A percentile compares a stretch with the other conserved stretches of the same genome.
Evolutionary conservation across 768 basidiomycete genomes (phyloP).

Genomic region (Termitomyces sp.): DNA sequence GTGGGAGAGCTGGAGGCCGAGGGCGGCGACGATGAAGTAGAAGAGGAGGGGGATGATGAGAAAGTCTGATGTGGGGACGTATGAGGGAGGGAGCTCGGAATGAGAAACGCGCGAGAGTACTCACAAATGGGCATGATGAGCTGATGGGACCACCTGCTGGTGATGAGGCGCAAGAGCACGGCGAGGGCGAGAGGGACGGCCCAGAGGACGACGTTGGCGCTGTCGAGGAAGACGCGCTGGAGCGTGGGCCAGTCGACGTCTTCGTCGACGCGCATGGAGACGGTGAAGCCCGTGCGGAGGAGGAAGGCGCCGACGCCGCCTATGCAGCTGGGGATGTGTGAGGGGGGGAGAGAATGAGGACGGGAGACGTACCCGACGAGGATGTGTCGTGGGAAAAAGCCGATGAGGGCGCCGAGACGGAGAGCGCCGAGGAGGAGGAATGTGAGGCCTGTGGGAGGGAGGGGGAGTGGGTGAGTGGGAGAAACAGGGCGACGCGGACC

Average conservation of each 20-base stretch:
- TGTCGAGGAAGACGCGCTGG: constrained; percentile 59
- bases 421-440: constrained; percentile 87
- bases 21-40: constrained; percentile 70
- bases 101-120: constrained; percentile 20
- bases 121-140: constrained; percentile 85
- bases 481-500: constrained; percentile 35
- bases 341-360: neutral
- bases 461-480: neutral
- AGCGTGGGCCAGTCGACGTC: constrained; percentile 64
- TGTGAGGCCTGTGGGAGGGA: constrained; percentile 44
- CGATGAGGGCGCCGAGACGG: constrained; percentile 78
- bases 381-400: constrained; percentile 96
- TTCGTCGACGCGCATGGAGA: constrained; percentile 77
- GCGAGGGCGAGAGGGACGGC: constrained; percentile 73
- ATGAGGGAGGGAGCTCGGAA: too few species aligned
- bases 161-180: constrained; percentile 72
- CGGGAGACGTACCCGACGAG: constrained; percentile 64
- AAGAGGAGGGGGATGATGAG: constrained; percentile 76
- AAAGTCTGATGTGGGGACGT: constrained; percentile 49
- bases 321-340: constrained; percentile 51
- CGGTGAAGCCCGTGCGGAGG: constrained; percentile 83
- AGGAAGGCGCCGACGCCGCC: constrained; percentile 96
- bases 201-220: constrained; percentile 71
- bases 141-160: constrained; percentile 76
- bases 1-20: constrained; percentile 48